Evolutionary conservation across 345 rosid genomes (phyloP).

Genomic region (Salix dunnii): DNA sequence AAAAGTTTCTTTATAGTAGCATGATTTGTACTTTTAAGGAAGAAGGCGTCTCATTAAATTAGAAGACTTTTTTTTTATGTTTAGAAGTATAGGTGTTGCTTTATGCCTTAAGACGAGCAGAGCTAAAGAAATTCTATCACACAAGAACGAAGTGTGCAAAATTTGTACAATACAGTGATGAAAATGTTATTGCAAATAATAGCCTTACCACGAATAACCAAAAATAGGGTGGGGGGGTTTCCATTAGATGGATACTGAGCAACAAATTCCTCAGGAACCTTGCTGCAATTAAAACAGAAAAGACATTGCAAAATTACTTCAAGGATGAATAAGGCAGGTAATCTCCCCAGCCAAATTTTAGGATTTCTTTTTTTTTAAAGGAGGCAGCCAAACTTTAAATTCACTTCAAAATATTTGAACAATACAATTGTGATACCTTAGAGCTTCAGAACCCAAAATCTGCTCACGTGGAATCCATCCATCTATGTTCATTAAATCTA

Average conservation of each 20-base stretch:
- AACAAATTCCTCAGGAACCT: slow-evolving; percentile 76
- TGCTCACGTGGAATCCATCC: slow-evolving; percentile 99
- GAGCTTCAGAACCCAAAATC: slow-evolving; percentile 88
- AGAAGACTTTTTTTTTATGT: background rate
- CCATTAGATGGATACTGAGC: slow-evolving; percentile 77
- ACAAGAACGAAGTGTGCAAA: background rate
- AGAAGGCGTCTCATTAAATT: background rate
- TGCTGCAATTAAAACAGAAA: slow-evolving; percentile 51
- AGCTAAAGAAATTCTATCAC: background rate
- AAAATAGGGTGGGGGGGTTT: slow-evolving; percentile 85
- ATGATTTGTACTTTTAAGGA: background rate
- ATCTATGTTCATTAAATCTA: slow-evolving; percentile 84
- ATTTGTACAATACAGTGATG: background rate
- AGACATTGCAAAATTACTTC: background rate
- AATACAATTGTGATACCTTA: slow-evolving; percentile 39
- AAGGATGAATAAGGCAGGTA: background rate
- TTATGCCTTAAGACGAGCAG: background rate
- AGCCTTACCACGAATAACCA: slow-evolving; percentile 70
- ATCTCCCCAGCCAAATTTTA: background rate
- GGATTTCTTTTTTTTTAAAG: background rate
- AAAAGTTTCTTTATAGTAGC: background rate
- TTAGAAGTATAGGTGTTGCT: background rate
- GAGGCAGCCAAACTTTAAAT: background rate
- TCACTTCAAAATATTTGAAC: background rate
- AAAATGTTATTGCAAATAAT: background rate